Percentiles rank a stretch among this genome's conserved stretches.
Evolutionary conservation across 1,284 basidiomycete genomes (phyloP).

Genomic region (Naganishia liquefaciens): DNA sequence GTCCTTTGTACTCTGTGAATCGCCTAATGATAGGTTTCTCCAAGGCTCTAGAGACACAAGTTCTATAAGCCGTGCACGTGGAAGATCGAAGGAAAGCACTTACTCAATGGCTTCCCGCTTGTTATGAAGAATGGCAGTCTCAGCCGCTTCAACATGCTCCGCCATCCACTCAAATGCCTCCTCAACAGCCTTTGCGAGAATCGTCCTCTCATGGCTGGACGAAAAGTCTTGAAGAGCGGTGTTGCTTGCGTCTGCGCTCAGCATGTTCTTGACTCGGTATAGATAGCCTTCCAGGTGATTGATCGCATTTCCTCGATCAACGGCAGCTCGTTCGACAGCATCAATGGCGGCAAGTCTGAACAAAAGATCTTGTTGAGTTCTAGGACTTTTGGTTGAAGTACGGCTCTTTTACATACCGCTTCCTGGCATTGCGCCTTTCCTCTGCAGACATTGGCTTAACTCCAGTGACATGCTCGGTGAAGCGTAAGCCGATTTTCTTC

Average conservation of each 20-base stretch:
- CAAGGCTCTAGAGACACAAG: conserved; percentile 60
- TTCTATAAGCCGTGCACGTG: not conserved
- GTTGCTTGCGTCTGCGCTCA: conserved; percentile 63
- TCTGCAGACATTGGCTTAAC: conserved; percentile 69
- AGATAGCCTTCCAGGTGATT: conserved; percentile 91
- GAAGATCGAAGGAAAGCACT: conserved; percentile 49
- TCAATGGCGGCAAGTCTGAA: conserved; percentile 76
- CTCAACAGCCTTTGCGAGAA: conserved; percentile 66
- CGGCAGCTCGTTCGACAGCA: conserved; percentile 72
- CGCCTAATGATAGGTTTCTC: conserved; percentile 81
- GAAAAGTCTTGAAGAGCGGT: conserved; percentile 79
- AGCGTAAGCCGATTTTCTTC: conserved; percentile 58
- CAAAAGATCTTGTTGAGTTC: not conserved
- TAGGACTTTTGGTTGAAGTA: not conserved
- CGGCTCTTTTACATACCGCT: conserved; percentile 58
- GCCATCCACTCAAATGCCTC: conserved; percentile 79
- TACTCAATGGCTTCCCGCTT: conserved; percentile 79
- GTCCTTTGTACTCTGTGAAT: conserved; percentile 77
- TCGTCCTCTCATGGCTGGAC: conserved; percentile 67
- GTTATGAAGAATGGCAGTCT: conserved; percentile 68
- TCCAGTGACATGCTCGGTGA: conserved; percentile 65
- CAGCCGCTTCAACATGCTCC: conserved; percentile 81
- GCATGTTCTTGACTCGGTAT: conserved; percentile 82
- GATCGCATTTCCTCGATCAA: conserved; percentile 79
- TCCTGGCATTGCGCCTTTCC: conserved; percentile 69